Evolutionary conservation across 108 stramenopile genomes (phyloP), one percentile per base, ranked within the genome.

Genomic region (Nitzschia palea): DNA sequence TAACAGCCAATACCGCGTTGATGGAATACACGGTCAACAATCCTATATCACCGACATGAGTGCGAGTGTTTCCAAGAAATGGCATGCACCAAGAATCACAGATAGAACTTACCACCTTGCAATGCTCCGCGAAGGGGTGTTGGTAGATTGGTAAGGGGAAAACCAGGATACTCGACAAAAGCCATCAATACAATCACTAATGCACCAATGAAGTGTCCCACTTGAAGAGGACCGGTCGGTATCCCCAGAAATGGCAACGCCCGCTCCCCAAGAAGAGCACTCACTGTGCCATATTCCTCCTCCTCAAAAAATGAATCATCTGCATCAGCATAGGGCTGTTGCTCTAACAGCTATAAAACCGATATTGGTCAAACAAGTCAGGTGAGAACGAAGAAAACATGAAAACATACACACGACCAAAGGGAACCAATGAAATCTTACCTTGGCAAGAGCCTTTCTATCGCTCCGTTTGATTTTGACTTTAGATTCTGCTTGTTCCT

Each of bases 131-230:
- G 77, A 48, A 89, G 29, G 0, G 82, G 85, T 45, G 86, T 80
- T 18, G 93, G 93, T 54, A 94, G 78, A 70, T 94, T 89, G 0
- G 93, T 94, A 77, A 94, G 68, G 0, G 93, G 93, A 67, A 94
- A 94, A 20, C 93, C 93, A 31, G 93, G 93, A 69, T 94, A 94
- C 62, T 94, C 85, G 20, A 94, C 85, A 62, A 88, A 91, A 37
- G 88, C 90, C 86, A 86, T 87, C 32, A 94, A 50, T 1, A 91
- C 62, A 48, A 91, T 82, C 12, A 76, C 88, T 65, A 94, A 72
- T 15, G 86, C 81, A n/a, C 93, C 93, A 55, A 94, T 84, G 55
- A 84, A 81, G 73, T 94, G 93, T 9, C 93, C 93, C 28, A 94
- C 88, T 71, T 94, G 93, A 30, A 94, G 70, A 4, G 88, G 85